Conservation (phyloP, 371 early-diverging fungal species). For the Rhizopus delemar region DNA sequence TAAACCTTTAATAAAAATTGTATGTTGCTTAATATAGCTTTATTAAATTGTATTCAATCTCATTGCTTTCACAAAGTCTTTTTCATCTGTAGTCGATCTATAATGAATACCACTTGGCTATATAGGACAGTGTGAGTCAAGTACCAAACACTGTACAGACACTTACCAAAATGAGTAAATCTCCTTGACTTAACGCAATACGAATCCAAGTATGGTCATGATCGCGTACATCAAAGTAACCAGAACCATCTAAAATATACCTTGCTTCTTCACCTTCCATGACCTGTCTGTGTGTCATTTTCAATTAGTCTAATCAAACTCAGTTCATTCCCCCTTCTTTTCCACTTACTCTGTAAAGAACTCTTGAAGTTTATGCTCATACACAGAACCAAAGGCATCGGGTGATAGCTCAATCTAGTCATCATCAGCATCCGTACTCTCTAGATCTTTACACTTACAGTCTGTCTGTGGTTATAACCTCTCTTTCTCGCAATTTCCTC, state of each 20-base stretch:
- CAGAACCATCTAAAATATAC: constrained; percentile 84
- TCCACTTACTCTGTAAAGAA: constrained; percentile 85
- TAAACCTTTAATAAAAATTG: constrained; percentile 10
- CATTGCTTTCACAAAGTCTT: constrained; percentile 88
- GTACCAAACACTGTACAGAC: not conserved
- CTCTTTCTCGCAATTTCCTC: constrained; percentile 74
- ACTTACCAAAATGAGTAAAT: constrained; percentile 84
- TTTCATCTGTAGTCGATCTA: constrained; percentile 87
- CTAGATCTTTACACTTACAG: constrained; percentile 45
- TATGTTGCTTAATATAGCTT: not conserved
- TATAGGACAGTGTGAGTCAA: not conserved
- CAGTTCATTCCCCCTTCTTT: too few relatives aligned
- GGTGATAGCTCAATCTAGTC: constrained; percentile 66
- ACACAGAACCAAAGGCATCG: constrained; percentile 71
- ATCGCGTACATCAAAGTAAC: constrained; percentile 88
- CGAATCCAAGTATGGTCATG: constrained; percentile 87
- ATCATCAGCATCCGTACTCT: not conserved
- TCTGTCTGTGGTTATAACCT: constrained; percentile 88
- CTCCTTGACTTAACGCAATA: constrained; percentile 73
- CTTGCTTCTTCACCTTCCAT: constrained; percentile 97
- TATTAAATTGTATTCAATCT: constrained; percentile 47
- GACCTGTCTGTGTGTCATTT: constrained; percentile 41
- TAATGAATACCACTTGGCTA: constrained; percentile 96
- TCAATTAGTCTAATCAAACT: too few relatives aligned
- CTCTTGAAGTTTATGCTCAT: constrained; percentile 88